Percentiles rank a stretch among this genome's conserved stretches.
phyloP scores from a whole-genome alignment of 257 asterid genomes.

The Salvia miltiorrhiza region DNA sequence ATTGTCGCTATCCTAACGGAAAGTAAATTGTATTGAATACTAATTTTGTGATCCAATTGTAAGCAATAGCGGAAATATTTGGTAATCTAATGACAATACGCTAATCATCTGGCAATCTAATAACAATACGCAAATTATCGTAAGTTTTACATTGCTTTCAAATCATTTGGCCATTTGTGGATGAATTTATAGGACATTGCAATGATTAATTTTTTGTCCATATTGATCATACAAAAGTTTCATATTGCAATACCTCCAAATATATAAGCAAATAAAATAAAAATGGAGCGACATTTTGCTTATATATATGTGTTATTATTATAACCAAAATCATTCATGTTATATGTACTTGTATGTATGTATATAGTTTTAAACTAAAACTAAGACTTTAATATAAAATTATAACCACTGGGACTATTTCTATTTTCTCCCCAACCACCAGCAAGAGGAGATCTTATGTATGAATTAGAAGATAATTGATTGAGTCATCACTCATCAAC shows the following conservation, averaged over 20 bases:
- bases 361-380: neutral
- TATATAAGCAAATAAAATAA: neutral
- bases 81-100: slow-evolving; percentile 12
- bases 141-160: slow-evolving; percentile 32
- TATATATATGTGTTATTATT: too few relatives aligned
- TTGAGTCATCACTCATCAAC: slow-evolving; percentile 3
- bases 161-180: neutral
- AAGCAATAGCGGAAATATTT: slow-evolving; percentile 22
- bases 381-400: neutral
- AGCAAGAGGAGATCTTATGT: neutral
- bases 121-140: slow-evolving; percentile 14
- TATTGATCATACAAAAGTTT: too few relatives aligned
- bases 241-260: neutral
- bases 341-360: neutral
- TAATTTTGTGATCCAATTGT: slow-evolving; percentile 20
- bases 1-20: neutral
- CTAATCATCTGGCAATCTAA: slow-evolving; percentile 11
- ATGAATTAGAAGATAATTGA: neutral
- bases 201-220: neutral
- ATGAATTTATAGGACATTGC: neutral
- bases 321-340: too few relatives aligned
- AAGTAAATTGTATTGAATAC: slow-evolving; percentile 14
- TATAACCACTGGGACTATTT: neutral
- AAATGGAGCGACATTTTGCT: neutral
- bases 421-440: slow-evolving; percentile 19